phyloP scores from a whole-genome alignment of 2,329 filamentous ascomycete species.

The Fulvia fulva region DNA sequence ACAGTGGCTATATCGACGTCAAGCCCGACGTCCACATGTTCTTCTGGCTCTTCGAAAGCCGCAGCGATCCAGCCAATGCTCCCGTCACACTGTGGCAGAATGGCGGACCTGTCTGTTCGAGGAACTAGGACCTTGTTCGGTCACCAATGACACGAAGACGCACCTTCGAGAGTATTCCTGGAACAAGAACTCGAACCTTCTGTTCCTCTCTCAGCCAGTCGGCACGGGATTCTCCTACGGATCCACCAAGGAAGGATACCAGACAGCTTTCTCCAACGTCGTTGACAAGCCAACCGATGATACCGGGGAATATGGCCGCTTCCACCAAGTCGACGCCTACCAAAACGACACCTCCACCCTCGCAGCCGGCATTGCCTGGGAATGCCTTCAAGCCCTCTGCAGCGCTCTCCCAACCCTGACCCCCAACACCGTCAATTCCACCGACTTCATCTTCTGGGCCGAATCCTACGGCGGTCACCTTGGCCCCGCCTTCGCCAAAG shows the following conservation, averaged over 20 bases:
- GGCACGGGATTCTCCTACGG: slow-evolving; percentile 40
- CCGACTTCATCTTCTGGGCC: slow-evolving; percentile 41
- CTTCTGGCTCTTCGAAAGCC: slow-evolving; percentile 62
- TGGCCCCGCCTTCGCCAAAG: slow-evolving; percentile 52
- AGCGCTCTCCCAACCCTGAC: slow-evolving; percentile 48
- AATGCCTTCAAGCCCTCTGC: slow-evolving; percentile 52
- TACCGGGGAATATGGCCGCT: slow-evolving; percentile 38
- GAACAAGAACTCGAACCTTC: slow-evolving; percentile 55
- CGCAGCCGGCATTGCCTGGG: slow-evolving; percentile 52
- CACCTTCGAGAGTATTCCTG: slow-evolving; percentile 53
- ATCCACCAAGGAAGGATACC: slow-evolving; percentile 27
- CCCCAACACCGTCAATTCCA: slow-evolving; percentile 45
- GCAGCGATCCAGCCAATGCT: slow-evolving; percentile 48
- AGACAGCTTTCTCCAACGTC: slow-evolving; percentile 43
- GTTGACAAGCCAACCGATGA: slow-evolving; percentile 22
- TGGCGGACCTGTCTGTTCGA: slow-evolving; percentile 57
- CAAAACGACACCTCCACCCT: slow-evolving; percentile 49
- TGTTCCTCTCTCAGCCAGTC: slow-evolving; percentile 58
- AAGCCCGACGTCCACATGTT: slow-evolving; percentile 48
- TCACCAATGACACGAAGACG: slow-evolving; percentile 33
- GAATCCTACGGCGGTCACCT: slow-evolving; percentile 43
- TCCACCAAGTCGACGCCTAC: slow-evolving; percentile 43
- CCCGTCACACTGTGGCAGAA: slow-evolving; percentile 60
- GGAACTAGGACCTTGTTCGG: slow-evolving; percentile 38
- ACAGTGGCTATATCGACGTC: slow-evolving; percentile 12